A percentile compares a stretch with the other conserved stretches of the same genome.
These are phyloP conservation scores for Backusella westeae DNA, from an alignment of 192 early-diverging fungal species.

Conservation along the genomic window DNA sequence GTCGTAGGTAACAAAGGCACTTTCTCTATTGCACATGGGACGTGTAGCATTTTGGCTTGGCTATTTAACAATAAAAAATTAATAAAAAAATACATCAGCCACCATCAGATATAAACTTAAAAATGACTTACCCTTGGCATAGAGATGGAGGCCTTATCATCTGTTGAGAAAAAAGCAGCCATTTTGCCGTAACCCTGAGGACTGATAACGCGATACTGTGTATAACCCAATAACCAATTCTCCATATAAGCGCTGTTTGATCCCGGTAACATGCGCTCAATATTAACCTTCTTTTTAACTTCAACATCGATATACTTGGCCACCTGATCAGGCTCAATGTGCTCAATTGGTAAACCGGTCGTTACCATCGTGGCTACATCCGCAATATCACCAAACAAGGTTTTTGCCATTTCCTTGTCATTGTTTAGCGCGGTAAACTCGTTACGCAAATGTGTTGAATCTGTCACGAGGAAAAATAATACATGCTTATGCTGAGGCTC, in stretches of 20 bases:
- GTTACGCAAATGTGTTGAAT: conserved; percentile 38
- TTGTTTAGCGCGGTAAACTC: conserved; percentile 35
- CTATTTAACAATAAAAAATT: not conserved
- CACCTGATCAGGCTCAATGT: conserved; percentile 38
- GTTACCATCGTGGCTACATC: conserved; percentile 23
- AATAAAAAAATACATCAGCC: not conserved
- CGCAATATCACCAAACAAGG: conserved; percentile 8
- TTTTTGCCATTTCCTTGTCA: conserved; percentile 1
- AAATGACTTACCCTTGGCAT: conserved; percentile 30
- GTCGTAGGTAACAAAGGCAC: conserved; percentile 18
- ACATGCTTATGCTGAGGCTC: conserved; percentile 30
- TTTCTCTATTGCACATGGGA: conserved; percentile 24
- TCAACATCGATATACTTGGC: conserved; percentile 41
- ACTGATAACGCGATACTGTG: conserved; percentile 43
- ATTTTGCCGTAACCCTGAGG: conserved; percentile 43
- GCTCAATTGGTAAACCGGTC: conserved; percentile 42
- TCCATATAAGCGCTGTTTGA: conserved; percentile 42
- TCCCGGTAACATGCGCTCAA: conserved; percentile 26
- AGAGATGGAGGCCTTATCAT: conserved; percentile 26
- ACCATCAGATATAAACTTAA: not conserved
- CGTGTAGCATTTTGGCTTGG: not conserved
- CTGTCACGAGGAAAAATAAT: conserved; percentile 43
- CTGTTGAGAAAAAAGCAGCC: conserved; percentile 39
- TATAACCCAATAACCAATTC: conserved; percentile 44
- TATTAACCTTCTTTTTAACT: conserved; percentile 18